These are phyloP conservation scores for Pholiota adiposa DNA, from an alignment of 1,284 basidiomycete genomes.

Conservation along the genomic window DNA sequence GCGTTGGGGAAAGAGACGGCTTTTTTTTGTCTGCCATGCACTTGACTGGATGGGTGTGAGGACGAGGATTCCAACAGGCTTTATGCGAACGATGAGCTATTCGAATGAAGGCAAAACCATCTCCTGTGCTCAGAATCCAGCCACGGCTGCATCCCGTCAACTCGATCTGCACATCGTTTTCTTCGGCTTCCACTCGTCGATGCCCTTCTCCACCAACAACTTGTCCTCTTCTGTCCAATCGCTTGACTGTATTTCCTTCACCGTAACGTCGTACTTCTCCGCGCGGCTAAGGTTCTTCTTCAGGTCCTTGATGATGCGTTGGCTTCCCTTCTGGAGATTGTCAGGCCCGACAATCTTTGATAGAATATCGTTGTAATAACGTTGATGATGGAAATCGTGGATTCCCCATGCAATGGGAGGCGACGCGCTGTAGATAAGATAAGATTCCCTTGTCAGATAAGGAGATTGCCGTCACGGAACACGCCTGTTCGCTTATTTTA, in stretches of 20 bases:
- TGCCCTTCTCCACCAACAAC: conserved; percentile 41
- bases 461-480: not conserved
- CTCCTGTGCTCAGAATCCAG: conserved; percentile 46
- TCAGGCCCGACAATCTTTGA: conserved; percentile 32
- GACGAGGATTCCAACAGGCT: conserved; percentile 46
- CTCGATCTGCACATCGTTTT: conserved; percentile 46
- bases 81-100: not conserved
- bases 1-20: conserved; percentile 47
- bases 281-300: conserved; percentile 51
- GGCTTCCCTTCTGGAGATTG: conserved; percentile 37
- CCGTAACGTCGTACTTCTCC: conserved; percentile 40
- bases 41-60: conserved; percentile 41
- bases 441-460: no score
- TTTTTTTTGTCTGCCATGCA: conserved; percentile 52
- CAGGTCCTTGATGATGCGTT: conserved; percentile 46
- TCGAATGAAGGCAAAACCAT: conserved; percentile 18
- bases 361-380: no score
- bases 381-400: no score
- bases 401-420: no score
- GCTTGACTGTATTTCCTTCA: conserved; percentile 33
- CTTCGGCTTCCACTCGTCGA: conserved; percentile 42
- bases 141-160: conserved; percentile 50
- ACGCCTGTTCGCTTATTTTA: not conserved
- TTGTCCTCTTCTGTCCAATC: conserved; percentile 41
- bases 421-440: no score